Percentiles rank a stretch among this genome's conserved stretches.
Conservation (phyloP, 2,329 filamentous ascomycete genomes). For the Scedosporium minutisporum region DNA sequence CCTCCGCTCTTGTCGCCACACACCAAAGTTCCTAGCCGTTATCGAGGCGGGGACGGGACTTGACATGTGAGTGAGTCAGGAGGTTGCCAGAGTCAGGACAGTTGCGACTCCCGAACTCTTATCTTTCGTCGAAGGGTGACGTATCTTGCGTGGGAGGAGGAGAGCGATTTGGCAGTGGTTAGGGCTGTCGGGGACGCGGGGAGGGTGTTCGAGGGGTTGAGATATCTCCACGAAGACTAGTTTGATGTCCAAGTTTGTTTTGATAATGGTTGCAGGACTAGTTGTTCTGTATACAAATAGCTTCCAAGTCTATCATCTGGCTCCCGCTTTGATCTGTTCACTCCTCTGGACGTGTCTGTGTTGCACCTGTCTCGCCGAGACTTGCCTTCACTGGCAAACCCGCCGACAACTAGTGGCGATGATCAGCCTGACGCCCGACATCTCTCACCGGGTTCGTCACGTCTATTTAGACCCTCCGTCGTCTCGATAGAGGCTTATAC, state of each 20-base stretch:
- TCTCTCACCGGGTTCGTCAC: too few relatives aligned
- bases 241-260: not conserved
- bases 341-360: not conserved
- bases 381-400: too few relatives aligned
- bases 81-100: not conserved
- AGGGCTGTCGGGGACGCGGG: not conserved
- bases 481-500: too few relatives aligned
- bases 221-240: not conserved
- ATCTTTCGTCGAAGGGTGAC: not conserved
- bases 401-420: too few relatives aligned
- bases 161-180: not conserved
- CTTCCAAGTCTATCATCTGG: not conserved
- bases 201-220: not conserved
- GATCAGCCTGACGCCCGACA: too few relatives aligned
- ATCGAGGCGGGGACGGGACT: not conserved
- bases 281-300: not conserved
- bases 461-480: too few relatives aligned
- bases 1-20: not conserved
- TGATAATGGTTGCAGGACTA: not conserved
- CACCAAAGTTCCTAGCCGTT: not conserved
- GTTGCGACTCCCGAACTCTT: not conserved
- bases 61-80: not conserved
- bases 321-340: not conserved
- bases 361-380: too few relatives aligned
- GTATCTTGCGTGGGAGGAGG: not conserved